Evolutionary conservation across 495 filamentous ascomycete genomes (phyloP), one percentile per base, ranked within the genome.

Genomic region (Penicillium fimorum): DNA sequence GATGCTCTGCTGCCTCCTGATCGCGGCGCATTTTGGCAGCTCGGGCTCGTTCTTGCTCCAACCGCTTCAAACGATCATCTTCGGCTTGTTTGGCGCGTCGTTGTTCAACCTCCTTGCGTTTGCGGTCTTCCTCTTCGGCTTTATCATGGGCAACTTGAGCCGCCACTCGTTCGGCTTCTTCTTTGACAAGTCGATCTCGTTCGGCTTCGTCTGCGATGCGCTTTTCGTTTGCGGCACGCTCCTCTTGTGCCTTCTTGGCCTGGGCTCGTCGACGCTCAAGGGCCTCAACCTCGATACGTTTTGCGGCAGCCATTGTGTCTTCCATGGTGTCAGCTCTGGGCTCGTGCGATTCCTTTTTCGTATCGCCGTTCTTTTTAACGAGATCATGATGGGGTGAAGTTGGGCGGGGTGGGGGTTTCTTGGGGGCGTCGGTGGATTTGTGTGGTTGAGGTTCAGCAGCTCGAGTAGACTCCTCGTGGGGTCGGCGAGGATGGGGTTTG

Each of bases 41-140:
- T 12, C 76, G 76, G 56, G 72, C 65, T 11, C 85, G 82, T 70
- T 88, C 84, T 67, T 78, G 69, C 60, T 87, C 84, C 12, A 76
- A 61, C 5, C 75, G 70, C 59, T 83, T 79, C 53, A 75, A 73
- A 29, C 73, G 77, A 56, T 79, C 84, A 59, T 79, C 83, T 63
- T 80, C 81, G 18, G 73, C 76, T 71, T 78, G 78, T 50, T 77
- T 83, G 47, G 73, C 73, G 38, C 78, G 60, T 72, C 77, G 57
- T 61, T 79, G 70, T 62, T 84, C 80, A 29, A 71, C 69, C 67
- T 83, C 79, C 63, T 81, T 73, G 44, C 76, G 74, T 58, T 73
- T 74, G 51, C 76, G 76, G 42, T 82, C 80, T 50, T 81, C 80
- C 43, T 82, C 80, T 24, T 79, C 77, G 22, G 77, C 75, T 62